Percentiles rank a stretch among this genome's conserved stretches.
phyloP scores from a whole-genome alignment of 1,284 basidiomycete species.

The Puccinia novopanici region DNA sequence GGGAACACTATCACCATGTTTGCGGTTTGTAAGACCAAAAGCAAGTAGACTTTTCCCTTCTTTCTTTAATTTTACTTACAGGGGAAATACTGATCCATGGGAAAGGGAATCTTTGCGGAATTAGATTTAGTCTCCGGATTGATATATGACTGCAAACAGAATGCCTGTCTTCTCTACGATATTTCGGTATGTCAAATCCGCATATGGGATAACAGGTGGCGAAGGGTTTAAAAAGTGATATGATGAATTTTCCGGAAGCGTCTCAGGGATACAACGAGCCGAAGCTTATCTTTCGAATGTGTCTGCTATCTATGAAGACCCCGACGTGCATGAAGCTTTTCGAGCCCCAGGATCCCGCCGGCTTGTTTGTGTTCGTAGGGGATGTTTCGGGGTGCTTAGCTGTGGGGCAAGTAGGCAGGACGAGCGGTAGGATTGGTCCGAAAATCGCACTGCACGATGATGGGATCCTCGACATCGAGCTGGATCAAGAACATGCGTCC shows the following conservation, averaged over 20 bases:
- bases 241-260: neutral
- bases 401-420: neutral
- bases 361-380: neutral
- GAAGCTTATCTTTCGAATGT: neutral
- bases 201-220: neutral
- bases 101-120: neutral
- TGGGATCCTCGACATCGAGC: slow-evolving; percentile 13
- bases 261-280: neutral
- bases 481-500: neutral
- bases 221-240: neutral
- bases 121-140: neutral
- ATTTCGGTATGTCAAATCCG: neutral
- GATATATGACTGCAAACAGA: slow-evolving; percentile 15
- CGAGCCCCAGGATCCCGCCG: neutral
- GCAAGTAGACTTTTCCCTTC: neutral
- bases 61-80: neutral
- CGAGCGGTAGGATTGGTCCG: neutral
- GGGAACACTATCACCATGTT: neutral
- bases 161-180: slow-evolving; percentile 25
- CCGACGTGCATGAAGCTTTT: neutral
- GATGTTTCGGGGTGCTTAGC: neutral
- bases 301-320: neutral
- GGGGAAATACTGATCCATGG: neutral
- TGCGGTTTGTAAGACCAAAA: neutral
- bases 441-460: neutral